Evolutionary conservation across 345 rosid species (phyloP).

Genomic region (Litchi chinensis): DNA sequence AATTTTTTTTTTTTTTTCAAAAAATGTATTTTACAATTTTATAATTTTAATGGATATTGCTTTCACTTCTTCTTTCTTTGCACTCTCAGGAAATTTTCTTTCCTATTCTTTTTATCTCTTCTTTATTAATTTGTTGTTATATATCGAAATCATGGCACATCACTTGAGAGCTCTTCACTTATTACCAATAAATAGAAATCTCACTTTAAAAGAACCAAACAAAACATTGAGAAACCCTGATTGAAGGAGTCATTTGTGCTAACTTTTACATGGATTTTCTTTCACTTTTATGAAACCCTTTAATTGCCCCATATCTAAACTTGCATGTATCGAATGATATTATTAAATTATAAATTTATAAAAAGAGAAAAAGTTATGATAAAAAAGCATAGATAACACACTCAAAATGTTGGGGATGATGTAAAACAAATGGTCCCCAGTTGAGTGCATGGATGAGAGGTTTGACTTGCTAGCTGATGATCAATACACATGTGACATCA

Average conservation of each 20-base stretch:
- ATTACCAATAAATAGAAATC: neutral
- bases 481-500: slow-evolving; percentile 43
- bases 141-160: slow-evolving; percentile 5
- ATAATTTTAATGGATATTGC: no score
- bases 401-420: slow-evolving; percentile 9
- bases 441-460: slow-evolving; percentile 41
- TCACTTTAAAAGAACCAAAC: slow-evolving; percentile 8
- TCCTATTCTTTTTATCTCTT: neutral
- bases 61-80: no score
- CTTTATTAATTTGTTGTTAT: neutral
- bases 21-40: no score
- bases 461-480: slow-evolving; percentile 47
- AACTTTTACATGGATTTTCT: slow-evolving; percentile 3
- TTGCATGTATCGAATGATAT: slow-evolving; percentile 11
- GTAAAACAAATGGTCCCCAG: slow-evolving; percentile 25
- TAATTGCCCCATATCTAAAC: neutral
- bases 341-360: neutral
- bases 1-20: no score
- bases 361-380: neutral
- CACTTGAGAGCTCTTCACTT: slow-evolving; percentile 6
- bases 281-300: slow-evolving; percentile 4
- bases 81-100: neutral
- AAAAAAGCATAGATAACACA: slow-evolving; percentile 8
- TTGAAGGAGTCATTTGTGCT: slow-evolving; percentile 34
- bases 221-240: slow-evolving; percentile 22